phyloP scores from a whole-genome alignment of 2,329 filamentous ascomycete genomes.

The Xylaria sp. region DNA sequence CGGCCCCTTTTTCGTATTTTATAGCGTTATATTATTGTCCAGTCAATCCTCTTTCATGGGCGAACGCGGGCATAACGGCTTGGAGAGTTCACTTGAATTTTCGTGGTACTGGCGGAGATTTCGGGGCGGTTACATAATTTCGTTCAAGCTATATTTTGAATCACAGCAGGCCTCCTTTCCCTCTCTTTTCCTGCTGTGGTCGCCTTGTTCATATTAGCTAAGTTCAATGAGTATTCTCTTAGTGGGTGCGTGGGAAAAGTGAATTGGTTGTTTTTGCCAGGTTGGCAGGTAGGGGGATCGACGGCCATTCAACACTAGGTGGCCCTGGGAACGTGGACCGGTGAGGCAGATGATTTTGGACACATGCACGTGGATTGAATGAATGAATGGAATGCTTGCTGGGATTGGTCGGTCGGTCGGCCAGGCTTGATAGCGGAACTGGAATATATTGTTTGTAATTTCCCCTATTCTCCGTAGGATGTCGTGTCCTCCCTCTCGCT shows the following conservation, averaged over 20 bases:
- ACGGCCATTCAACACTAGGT: background rate
- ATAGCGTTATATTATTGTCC: background rate
- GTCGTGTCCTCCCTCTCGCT: background rate
- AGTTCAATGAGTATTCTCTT: background rate
- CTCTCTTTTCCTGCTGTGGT: conserved; percentile 7
- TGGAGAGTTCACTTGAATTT: conserved; percentile 4
- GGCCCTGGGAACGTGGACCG: conserved; percentile 10
- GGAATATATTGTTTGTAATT: conserved; percentile 26
- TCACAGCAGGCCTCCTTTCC: background rate
- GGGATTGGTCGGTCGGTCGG: background rate
- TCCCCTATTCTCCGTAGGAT: background rate
- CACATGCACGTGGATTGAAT: conserved; percentile 5
- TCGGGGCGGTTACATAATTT: conserved; percentile 5
- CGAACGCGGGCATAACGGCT: conserved; percentile 4
- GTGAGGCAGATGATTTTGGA: conserved; percentile 6
- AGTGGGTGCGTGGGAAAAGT: conserved; percentile 17
- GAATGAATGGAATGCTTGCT: background rate
- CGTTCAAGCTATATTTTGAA: conserved; percentile 4
- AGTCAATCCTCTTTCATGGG: conserved; percentile 5
- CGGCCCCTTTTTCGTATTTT: background rate
- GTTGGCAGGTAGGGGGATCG: background rate
- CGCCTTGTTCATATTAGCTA: conserved; percentile 26
- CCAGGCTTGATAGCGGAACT: conserved; percentile 23
- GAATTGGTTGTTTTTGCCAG: conserved; percentile 17
- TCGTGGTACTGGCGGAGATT: conserved; percentile 3